Evolutionary conservation across 495 filamentous ascomycete genomes (phyloP).

Genomic region (Penicillium roqueforti): DNA sequence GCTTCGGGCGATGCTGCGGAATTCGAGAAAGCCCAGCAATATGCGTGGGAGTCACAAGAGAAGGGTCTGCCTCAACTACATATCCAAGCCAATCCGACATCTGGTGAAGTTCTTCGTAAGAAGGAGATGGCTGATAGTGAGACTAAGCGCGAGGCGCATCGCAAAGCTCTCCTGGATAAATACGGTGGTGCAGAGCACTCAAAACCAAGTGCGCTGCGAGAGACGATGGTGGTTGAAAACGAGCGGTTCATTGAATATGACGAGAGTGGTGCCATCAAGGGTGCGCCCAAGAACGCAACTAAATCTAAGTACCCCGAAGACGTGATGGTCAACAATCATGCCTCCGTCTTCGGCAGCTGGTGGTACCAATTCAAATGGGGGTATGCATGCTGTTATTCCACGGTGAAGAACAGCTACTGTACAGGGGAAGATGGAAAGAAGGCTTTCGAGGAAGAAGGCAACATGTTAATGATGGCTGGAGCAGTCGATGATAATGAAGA

Average conservation of each 20-base stretch:
- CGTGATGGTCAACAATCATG: slow-evolving; percentile 84
- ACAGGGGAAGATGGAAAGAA: slow-evolving; percentile 80
- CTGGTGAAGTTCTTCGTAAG: slow-evolving; percentile 77
- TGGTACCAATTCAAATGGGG: slow-evolving; percentile 95
- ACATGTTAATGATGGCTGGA: slow-evolving; percentile 45
- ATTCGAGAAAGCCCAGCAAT: slow-evolving; percentile 82
- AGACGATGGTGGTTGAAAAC: slow-evolving; percentile 67
- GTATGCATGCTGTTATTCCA: slow-evolving; percentile 93
- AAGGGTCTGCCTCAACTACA: slow-evolving; percentile 70
- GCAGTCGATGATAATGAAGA: slow-evolving; percentile 32
- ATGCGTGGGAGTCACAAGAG: slow-evolving; percentile 96
- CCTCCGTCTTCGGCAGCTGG: slow-evolving; percentile 94
- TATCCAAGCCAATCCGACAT: slow-evolving; percentile 93
- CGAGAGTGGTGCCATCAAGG: slow-evolving; percentile 82
- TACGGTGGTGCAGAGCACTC: slow-evolving; percentile 75
- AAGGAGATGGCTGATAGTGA: slow-evolving; percentile 69
- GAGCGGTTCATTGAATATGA: slow-evolving; percentile 97
- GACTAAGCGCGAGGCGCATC: slow-evolving; percentile 59
- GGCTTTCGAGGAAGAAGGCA: slow-evolving; percentile 65
- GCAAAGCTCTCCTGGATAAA: slow-evolving; percentile 72
- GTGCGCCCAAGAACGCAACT: slow-evolving; percentile 65
- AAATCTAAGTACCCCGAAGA: slow-evolving; percentile 93
- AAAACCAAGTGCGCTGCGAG: slow-evolving; percentile 56
- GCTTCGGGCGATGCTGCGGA: slow-evolving; percentile 91
- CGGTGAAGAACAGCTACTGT: slow-evolving; percentile 93